These are phyloP conservation scores for Globisporangium canariense DNA, from an alignment of 352 stramenopile species.

Conservation along the genomic window DNA sequence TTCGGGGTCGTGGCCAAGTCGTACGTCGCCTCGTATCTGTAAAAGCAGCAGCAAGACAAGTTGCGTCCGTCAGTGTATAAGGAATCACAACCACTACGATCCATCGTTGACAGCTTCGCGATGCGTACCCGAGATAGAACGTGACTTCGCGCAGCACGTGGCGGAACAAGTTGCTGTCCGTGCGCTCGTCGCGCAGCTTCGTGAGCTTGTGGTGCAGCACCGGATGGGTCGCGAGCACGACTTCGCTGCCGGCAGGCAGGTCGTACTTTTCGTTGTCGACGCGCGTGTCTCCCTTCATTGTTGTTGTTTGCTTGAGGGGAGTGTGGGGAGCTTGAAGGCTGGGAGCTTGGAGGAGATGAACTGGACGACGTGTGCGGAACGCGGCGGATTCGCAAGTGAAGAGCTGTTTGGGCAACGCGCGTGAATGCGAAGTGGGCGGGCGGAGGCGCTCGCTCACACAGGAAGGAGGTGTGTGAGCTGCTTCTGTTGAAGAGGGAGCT, in stretches of 20 bases:
- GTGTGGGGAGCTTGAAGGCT: neutral
- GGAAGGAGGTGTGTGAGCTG: neutral
- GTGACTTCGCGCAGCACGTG: constrained; percentile 96
- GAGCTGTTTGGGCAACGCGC: neutral
- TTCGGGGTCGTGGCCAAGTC: constrained; percentile 67
- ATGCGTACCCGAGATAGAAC: constrained; percentile 95
- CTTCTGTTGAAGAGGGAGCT: constrained; percentile 11
- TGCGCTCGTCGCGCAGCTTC: constrained; percentile 94
- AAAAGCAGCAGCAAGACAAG: neutral
- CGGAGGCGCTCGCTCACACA: neutral
- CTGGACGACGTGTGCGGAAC: constrained; percentile 12
- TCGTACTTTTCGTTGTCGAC: constrained; percentile 66
- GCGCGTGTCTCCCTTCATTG: constrained; percentile 56
- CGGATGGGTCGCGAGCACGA: constrained; percentile 87
- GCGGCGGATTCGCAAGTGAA: constrained; percentile 23
- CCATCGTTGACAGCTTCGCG: neutral
- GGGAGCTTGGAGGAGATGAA: neutral
- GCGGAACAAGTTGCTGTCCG: constrained; percentile 91
- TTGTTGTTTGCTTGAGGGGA: neutral
- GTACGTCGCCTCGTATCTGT: constrained; percentile 77
- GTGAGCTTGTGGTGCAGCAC: constrained; percentile 96
- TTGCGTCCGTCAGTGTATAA: neutral
- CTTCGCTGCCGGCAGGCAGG: constrained; percentile 60
- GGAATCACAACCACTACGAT: neutral
- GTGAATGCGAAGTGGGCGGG: constrained; percentile 14